Percentiles rank a stretch among this genome's conserved stretches.
These are phyloP conservation scores for Aspergillus saccharolyticus DNA, from an alignment of 495 filamentous ascomycete genomes.

Conservation along the genomic window DNA sequence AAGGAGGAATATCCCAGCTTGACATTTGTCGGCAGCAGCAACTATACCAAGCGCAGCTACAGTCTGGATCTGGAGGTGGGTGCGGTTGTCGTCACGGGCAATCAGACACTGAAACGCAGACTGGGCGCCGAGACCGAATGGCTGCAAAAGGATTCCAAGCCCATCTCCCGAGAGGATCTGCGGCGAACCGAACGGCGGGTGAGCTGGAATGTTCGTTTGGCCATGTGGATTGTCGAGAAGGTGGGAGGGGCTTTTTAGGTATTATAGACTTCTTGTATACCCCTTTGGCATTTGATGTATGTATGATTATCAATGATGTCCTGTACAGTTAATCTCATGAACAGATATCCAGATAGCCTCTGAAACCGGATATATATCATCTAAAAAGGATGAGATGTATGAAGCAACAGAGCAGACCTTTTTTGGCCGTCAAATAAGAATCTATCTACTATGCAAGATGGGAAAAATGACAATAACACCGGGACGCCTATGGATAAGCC, in stretches of 20 bases:
- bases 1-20: constrained; percentile 58
- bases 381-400: too few relatives aligned
- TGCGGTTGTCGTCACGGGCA: constrained; percentile 74
- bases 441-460: constrained; percentile 12
- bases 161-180: constrained; percentile 69
- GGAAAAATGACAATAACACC: neutral
- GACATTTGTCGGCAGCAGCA: constrained; percentile 82
- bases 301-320: neutral
- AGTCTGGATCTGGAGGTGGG: constrained; percentile 86
- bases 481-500: constrained; percentile 8
- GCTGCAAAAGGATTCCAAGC: constrained; percentile 66
- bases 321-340: neutral
- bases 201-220: constrained; percentile 74
- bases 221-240: constrained; percentile 82
- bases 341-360: neutral
- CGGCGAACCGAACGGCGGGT: constrained; percentile 75
- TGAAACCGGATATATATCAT: too few relatives aligned
- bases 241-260: constrained; percentile 63
- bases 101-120: constrained; percentile 64
- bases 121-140: constrained; percentile 73
- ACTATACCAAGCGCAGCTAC: constrained; percentile 94
- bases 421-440: constrained; percentile 2
- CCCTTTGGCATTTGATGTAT: neutral
- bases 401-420: constrained; percentile 1
- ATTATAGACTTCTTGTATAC: constrained; percentile 11